Evolutionary conservation across 2,329 filamentous ascomycete species (phyloP).

Genomic region (Pseudopyricularia cyperi): DNA sequence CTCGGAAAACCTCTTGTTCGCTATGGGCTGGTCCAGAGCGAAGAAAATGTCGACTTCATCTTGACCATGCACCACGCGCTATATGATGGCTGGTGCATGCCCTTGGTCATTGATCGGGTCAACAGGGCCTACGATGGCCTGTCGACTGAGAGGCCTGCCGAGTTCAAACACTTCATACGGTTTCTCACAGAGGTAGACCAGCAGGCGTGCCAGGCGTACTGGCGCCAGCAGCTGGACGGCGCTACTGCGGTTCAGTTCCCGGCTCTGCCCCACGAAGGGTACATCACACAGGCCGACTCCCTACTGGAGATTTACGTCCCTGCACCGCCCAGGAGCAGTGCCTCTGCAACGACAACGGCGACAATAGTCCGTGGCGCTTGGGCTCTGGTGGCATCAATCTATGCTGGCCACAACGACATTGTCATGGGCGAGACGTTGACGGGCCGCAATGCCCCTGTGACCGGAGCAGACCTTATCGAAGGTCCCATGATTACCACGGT

Average conservation of each 20-base stretch:
- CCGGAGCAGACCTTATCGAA: constrained; percentile 38
- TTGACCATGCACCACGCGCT: constrained; percentile 41
- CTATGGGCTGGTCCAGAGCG: constrained; percentile 26
- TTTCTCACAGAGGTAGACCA: constrained; percentile 27
- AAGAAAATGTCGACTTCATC: constrained; percentile 28
- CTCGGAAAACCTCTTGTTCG: constrained; percentile 31
- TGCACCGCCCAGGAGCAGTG: constrained; percentile 13
- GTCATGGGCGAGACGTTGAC: constrained; percentile 48
- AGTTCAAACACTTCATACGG: constrained; percentile 36
- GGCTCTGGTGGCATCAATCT: constrained; percentile 40
- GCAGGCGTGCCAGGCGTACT: constrained; percentile 28
- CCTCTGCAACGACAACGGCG: constrained; percentile 33
- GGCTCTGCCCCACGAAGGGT: constrained; percentile 28
- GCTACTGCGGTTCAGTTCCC: constrained; percentile 34
- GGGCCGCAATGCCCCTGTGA: constrained; percentile 36
- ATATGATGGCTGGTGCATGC: constrained; percentile 45
- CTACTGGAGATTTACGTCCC: constrained; percentile 38
- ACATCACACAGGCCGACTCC: constrained; percentile 37
- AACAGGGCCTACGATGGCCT: constrained; percentile 28
- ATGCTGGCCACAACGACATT: constrained; percentile 37
- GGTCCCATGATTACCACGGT: constrained; percentile 50
- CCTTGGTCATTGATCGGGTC: constrained; percentile 32
- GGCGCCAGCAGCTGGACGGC: constrained; percentile 30
- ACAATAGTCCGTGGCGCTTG: constrained; percentile 46
- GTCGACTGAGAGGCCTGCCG: constrained; percentile 19